These are phyloP conservation scores for Apiospora saccharicola DNA, from an alignment of 2,329 filamentous ascomycete species.

Conservation along the genomic window DNA sequence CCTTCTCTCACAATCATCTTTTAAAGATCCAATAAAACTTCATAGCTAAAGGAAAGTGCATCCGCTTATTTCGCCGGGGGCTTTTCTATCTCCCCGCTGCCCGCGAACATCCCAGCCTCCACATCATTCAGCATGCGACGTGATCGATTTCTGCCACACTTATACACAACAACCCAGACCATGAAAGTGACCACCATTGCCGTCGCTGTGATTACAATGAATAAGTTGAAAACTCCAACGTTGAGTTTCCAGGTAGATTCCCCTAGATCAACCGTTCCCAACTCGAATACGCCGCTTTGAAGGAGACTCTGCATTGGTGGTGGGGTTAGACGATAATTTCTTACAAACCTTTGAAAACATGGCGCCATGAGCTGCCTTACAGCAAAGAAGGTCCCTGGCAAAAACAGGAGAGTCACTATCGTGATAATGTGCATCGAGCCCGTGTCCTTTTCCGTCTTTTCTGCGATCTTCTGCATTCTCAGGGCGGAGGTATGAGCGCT, in stretches of 20 bases:
- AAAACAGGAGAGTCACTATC: constrained; percentile 28
- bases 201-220: not conserved
- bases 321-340: not conserved
- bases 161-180: not conserved
- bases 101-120: not conserved
- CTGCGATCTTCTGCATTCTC: constrained; percentile 54
- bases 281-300: constrained; percentile 25
- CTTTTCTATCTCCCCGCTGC: too few species aligned
- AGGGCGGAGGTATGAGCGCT: constrained; percentile 30
- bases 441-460: constrained; percentile 51
- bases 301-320: constrained; percentile 24
- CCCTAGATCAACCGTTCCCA: not conserved
- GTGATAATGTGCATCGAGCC: constrained; percentile 32
- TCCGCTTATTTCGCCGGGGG: too few species aligned
- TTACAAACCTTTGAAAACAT: not conserved
- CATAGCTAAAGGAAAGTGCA: too few species aligned
- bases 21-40: too few species aligned
- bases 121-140: not conserved
- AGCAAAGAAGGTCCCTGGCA: constrained; percentile 30
- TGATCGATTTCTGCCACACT: not conserved
- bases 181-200: not conserved
- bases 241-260: not conserved
- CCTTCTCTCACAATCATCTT: too few species aligned
- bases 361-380: constrained; percentile 23
- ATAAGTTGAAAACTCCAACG: not conserved